phyloP scores from a whole-genome alignment of 768 basidiomycete species.

The Russula foetens region DNA sequence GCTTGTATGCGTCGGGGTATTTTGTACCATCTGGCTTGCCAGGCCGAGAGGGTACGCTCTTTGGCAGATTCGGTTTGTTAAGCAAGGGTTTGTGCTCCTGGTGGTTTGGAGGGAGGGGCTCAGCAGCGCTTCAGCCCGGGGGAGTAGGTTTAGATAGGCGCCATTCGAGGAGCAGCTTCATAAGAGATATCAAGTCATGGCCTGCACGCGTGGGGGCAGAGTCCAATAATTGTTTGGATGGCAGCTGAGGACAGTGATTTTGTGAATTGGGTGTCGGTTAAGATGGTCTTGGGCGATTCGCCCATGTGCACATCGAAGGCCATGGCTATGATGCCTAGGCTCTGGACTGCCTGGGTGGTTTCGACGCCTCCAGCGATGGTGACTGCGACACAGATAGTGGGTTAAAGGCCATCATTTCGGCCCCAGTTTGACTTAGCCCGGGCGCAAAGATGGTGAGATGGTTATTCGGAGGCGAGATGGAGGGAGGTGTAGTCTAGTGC shows the following conservation, averaged over 20 bases:
- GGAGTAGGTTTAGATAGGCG: not conserved
- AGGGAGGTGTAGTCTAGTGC: not conserved
- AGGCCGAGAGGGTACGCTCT: not conserved
- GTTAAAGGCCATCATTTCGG: not conserved
- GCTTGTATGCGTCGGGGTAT: not conserved
- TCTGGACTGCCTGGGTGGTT: too few relatives aligned
- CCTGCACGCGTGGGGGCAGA: not conserved
- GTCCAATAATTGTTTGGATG: not conserved
- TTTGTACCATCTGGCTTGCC: not conserved
- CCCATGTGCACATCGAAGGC: not conserved
- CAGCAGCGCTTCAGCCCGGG: not conserved
- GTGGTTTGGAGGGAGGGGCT: not conserved
- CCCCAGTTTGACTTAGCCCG: not conserved
- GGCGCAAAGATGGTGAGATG: too few relatives aligned
- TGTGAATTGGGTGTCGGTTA: not conserved
- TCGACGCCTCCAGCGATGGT: not conserved
- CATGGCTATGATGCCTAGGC: too few relatives aligned
- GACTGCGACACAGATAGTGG: too few relatives aligned
- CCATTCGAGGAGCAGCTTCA: too few relatives aligned
- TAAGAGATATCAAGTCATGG: too few relatives aligned
- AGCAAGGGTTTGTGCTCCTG: not conserved
- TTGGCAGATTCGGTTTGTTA: not conserved
- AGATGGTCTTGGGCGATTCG: not conserved
- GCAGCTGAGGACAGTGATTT: not conserved
- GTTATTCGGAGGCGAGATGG: too few relatives aligned